Evolutionary conservation across 805 yeast genomes (phyloP).

Genomic region (Metschnikowia lochheadii): DNA sequence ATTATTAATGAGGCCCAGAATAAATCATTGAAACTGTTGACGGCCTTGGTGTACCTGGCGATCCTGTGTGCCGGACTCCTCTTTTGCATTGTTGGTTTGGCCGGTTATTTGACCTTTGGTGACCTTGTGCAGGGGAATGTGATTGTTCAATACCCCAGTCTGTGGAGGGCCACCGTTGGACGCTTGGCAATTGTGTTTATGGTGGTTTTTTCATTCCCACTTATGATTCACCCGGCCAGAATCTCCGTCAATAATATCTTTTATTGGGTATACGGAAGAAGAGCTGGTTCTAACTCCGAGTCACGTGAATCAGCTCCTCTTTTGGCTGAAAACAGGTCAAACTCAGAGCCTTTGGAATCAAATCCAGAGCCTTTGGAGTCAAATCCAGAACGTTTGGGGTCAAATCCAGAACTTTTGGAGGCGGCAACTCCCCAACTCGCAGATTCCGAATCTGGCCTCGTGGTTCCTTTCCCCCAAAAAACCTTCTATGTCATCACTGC

Average conservation of each 20-base stretch:
- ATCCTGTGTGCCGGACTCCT: constrained; percentile 57
- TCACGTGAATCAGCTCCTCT: too few species aligned
- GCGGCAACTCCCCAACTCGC: not conserved
- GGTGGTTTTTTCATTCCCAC: constrained; percentile 81
- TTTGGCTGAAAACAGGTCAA: too few species aligned
- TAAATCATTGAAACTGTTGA: constrained; percentile 44
- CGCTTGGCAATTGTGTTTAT: constrained; percentile 74
- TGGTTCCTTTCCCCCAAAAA: constrained; percentile 45
- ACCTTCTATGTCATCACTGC: constrained; percentile 50
- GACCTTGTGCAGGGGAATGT: constrained; percentile 64
- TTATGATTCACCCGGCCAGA: constrained; percentile 88
- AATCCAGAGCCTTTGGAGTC: not conserved
- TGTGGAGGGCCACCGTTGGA: constrained; percentile 66
- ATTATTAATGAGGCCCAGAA: constrained; percentile 75
- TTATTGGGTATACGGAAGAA: constrained; percentile 36
- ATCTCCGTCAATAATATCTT: constrained; percentile 73
- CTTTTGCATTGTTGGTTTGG: constrained; percentile 68
- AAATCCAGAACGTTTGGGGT: not conserved
- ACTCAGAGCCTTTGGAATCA: not conserved
- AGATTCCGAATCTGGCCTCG: not conserved
- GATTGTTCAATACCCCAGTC: constrained; percentile 66
- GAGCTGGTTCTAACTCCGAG: not conserved
- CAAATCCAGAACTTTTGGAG: not conserved
- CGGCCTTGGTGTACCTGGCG: constrained; percentile 47
- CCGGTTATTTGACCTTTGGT: constrained; percentile 84